phyloP scores from a whole-genome alignment of 108 stramenopile genomes.

The Skeletonema grethae region DNA sequence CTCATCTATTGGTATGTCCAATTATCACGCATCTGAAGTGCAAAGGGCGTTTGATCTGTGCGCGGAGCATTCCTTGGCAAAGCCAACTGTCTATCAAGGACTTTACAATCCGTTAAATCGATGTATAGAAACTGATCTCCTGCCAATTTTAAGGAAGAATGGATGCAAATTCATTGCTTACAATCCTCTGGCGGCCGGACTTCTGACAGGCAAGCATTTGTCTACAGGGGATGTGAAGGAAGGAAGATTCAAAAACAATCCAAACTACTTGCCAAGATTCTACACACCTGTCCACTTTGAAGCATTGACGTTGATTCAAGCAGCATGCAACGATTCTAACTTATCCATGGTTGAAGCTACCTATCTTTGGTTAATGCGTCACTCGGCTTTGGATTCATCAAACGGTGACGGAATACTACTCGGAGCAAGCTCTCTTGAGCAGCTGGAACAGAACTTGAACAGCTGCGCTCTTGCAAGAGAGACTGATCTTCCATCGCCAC shows the following conservation, averaged over 20 bases:
- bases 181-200: constrained; percentile 93
- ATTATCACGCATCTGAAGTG: constrained; percentile 85
- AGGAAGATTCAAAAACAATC: constrained; percentile 87
- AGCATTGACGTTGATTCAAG: constrained; percentile 68
- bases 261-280: constrained; percentile 86
- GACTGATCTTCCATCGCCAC: constrained; percentile 32
- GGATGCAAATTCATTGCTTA: constrained; percentile 90
- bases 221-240: constrained; percentile 36
- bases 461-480: constrained; percentile 55
- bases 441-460: constrained; percentile 76
- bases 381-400: constrained; percentile 65
- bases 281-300: constrained; percentile 81
- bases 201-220: constrained; percentile 83
- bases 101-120: constrained; percentile 95
- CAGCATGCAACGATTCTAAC: constrained; percentile 57
- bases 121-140: constrained; percentile 81
- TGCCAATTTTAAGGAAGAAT: constrained; percentile 78
- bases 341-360: constrained; percentile 86
- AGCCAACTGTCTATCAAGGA: constrained; percentile 92
- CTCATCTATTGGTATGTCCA: constrained; percentile 71
- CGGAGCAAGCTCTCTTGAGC: constrained; percentile 78
- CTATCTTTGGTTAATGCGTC: constrained; percentile 87
- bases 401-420: constrained; percentile 76
- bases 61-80: constrained; percentile 64
- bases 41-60: constrained; percentile 79